These are phyloP conservation scores for Pseudonitzschia delicatissima DNA, from an alignment of 108 stramenopile genomes.

Conservation along the genomic window DNA sequence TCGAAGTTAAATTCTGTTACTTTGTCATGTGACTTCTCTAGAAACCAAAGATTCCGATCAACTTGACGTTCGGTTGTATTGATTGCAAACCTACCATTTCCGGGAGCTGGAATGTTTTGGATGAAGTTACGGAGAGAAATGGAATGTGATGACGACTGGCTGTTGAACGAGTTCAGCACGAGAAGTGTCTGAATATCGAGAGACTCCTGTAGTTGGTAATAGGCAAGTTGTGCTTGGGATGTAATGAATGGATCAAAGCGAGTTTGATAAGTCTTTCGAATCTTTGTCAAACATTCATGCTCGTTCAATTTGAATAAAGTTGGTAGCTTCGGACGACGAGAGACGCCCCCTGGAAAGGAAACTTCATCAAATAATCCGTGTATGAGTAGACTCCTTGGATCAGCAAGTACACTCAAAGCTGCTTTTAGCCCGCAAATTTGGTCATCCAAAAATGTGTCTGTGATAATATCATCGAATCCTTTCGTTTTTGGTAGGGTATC, in stretches of 20 bases:
- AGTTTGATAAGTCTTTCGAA: neutral
- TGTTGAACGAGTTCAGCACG: slow-evolving; percentile 21
- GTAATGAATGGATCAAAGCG: slow-evolving; percentile 8
- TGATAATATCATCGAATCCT: slow-evolving; percentile 24
- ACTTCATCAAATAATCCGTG: slow-evolving; percentile 67
- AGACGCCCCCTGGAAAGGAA: slow-evolving; percentile 45
- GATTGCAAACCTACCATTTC: slow-evolving; percentile 44
- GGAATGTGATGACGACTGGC: neutral
- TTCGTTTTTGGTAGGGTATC: neutral
- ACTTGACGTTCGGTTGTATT: slow-evolving; percentile 3
- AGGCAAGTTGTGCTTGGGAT: slow-evolving; percentile 17
- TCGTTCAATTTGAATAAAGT: slow-evolving; percentile 7
- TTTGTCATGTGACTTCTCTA: slow-evolving; percentile 15
- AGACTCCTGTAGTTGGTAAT: slow-evolving; percentile 34
- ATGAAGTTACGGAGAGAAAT: slow-evolving; percentile 38
- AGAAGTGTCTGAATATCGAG: slow-evolving; percentile 36
- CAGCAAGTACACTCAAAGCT: slow-evolving; percentile 44
- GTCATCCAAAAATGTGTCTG: slow-evolving; percentile 58
- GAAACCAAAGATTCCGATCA: slow-evolving; percentile 14
- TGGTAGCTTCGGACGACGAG: slow-evolving; percentile 38
- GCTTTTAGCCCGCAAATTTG: slow-evolving; percentile 37
- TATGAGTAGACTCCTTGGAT: slow-evolving; percentile 45
- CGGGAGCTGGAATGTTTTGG: slow-evolving; percentile 55
- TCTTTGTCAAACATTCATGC: neutral
- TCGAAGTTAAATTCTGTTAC: slow-evolving; percentile 18